Evolutionary conservation across 345 rosid genomes (phyloP).

Genomic region (Citrus sinensis): DVS_A1.0 CM039163.1:43815001-43815500

Average conservation of each 20-base stretch:
- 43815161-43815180: conserved; percentile 40
- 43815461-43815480: conserved; percentile 74
- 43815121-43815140: conserved; percentile 76
- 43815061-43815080: conserved; percentile 69
- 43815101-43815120: conserved; percentile 69
- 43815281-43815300: conserved; percentile 7
- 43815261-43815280: conserved; percentile 31
- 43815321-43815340: conserved; percentile 22
- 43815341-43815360: conserved; percentile 22
- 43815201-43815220: conserved; percentile 63
- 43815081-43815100: conserved; percentile 74
- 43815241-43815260: conserved; percentile 58
- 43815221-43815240: conserved; percentile 50
- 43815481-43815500: conserved; percentile 80
- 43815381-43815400: conserved; percentile 69
- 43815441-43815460: conserved; percentile 80
- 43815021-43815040: conserved; percentile 58
- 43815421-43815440: conserved; percentile 90
- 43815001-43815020: conserved; percentile 66
- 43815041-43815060: conserved; percentile 70
- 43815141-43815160: conserved; percentile 69
- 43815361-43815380: conserved; percentile 23
- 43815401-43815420: conserved; percentile 68
- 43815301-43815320: conserved; percentile 16
- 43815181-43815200: conserved; percentile 31